Conservation (phyloP, 1,139 yeast species). For the Hansenula lynferdii region DNA sequence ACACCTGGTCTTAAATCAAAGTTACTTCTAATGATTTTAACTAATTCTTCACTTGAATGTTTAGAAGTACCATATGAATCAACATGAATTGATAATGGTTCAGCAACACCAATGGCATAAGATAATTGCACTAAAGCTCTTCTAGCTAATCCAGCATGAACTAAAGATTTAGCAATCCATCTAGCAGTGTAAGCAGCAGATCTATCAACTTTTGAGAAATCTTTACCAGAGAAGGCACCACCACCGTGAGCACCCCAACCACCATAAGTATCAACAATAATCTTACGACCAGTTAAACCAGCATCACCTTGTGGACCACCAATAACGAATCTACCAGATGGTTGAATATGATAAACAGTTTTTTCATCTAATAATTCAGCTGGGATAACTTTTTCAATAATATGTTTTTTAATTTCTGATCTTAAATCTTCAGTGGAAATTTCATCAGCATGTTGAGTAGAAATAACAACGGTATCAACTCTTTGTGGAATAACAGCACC, state of each 20-base stretch:
- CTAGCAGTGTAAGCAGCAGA: conserved; percentile 99
- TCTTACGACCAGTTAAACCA: conserved; percentile 99
- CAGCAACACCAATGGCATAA: conserved; percentile 99
- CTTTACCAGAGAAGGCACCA: conserved; percentile 99
- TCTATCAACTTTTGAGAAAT: conserved; percentile 99
- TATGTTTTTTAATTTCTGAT: conserved; percentile 66
- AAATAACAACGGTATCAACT: conserved; percentile 96
- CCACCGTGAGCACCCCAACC: conserved; percentile 99
- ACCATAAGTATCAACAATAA: conserved; percentile 99
- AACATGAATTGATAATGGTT: conserved; percentile 95
- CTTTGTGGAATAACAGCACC: conserved; percentile 96
- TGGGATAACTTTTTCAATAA: conserved; percentile 91
- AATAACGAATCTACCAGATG: conserved; percentile 98
- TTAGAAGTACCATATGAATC: conserved; percentile 98
- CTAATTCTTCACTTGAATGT: conserved; percentile 84
- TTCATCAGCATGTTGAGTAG: conserved; percentile 97
- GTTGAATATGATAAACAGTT: conserved; percentile 97
- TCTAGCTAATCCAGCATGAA: conserved; percentile 90
- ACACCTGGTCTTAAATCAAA: conserved; percentile 99
- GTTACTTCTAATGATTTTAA: conserved; percentile 85
- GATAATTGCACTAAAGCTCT: conserved; percentile 98
- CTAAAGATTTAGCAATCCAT: conserved; percentile 99
- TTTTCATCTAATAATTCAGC: conserved; percentile 85
- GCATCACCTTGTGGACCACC: conserved; percentile 99
- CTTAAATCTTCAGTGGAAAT: conserved; percentile 92